Base-by-base conservation (phyloP, 139 green algal species). In the Coccomyxa sp. region DNA sequence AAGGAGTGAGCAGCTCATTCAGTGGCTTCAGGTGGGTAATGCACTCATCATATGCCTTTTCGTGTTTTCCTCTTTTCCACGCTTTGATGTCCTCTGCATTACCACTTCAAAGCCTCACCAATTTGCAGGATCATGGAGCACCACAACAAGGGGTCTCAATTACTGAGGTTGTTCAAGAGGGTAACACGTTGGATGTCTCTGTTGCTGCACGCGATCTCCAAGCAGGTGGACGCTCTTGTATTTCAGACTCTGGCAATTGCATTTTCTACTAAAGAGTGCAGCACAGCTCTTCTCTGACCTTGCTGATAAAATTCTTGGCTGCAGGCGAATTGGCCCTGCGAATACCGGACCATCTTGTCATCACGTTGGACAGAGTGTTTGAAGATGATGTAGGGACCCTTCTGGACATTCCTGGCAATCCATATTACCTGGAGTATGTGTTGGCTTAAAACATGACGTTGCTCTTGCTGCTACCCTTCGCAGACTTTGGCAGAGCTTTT, bases 291-390 rank as follows among this genome's bases (percentile, higher is more conserved):
- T 51, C 7, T 7, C 38, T 51, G 38, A 51, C 38, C 63, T 28
- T 71, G 63, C 63, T 71, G 9, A 71, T 28, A 71, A 21, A 15
- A 11, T 71, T 67, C 77, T 28, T 23, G 21, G 77, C 32, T 30
- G 63, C 92, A 18, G 95, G 95, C 0, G 94, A 98, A 7, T 63
- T 94, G 11, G 92, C 88, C 0, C 85, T 98, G 30, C 68, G 83
- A 13, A 84, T 98, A 10, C 96, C 96, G 13, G 93, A 97, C 74
- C 80, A 91, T 57, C 84, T 98, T 23, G 82, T 95, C 4, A 91
- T 98, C 9, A 97, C 95, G 0, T 86, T 98, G 27, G 93, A 96
- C 74, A 84, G 93, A 45, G 90, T 98, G 9, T 95, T 98, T 87
- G 90, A 95, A 68, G 91, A 94, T 78, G 91, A 94, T n/a, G 77